Percentiles rank a stretch among this genome's conserved stretches.
Conservation (phyloP, 495 filamentous ascomycete genomes). For the Clohesyomyces aquaticus region DNA sequence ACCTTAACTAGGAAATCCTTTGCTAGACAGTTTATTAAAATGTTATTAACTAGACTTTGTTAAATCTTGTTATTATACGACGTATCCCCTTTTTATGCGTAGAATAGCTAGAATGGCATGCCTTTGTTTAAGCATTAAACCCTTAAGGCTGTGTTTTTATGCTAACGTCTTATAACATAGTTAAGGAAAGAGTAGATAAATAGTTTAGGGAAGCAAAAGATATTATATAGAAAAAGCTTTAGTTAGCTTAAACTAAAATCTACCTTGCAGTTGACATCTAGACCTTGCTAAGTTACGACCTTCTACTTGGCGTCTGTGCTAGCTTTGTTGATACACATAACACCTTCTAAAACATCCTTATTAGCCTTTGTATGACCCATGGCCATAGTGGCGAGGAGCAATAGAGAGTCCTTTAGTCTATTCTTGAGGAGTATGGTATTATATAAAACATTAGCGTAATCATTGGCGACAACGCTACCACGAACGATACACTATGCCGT, state of each 20-base stretch:
- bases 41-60: neutral
- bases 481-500: slow-evolving; percentile 2
- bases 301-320: neutral
- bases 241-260: slow-evolving; percentile 2
- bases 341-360: slow-evolving; percentile 5
- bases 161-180: slow-evolving; percentile 3
- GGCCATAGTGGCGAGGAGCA: neutral
- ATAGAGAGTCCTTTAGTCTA: neutral
- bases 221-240: slow-evolving; percentile 10
- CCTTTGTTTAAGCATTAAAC: slow-evolving; percentile 1
- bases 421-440: slow-evolving; percentile 5
- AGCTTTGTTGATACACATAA: slow-evolving; percentile 4
- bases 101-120: neutral
- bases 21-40: slow-evolving; percentile 2
- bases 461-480: slow-evolving; percentile 3
- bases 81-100: neutral
- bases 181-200: slow-evolving; percentile 1
- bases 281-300: slow-evolving; percentile 7
- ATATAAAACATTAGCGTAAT: slow-evolving; percentile 2
- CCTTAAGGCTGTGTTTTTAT: slow-evolving; percentile 3
- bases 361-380: neutral
- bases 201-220: slow-evolving; percentile 3
- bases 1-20: slow-evolving; percentile 4
- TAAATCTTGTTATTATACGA: slow-evolving; percentile 7
- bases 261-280: slow-evolving; percentile 7